Percentiles rank a stretch among this genome's conserved stretches.
Evolutionary conservation across 208 protist species (phyloP).

Genomic region (Wallacemonas rigidus): DNA sequence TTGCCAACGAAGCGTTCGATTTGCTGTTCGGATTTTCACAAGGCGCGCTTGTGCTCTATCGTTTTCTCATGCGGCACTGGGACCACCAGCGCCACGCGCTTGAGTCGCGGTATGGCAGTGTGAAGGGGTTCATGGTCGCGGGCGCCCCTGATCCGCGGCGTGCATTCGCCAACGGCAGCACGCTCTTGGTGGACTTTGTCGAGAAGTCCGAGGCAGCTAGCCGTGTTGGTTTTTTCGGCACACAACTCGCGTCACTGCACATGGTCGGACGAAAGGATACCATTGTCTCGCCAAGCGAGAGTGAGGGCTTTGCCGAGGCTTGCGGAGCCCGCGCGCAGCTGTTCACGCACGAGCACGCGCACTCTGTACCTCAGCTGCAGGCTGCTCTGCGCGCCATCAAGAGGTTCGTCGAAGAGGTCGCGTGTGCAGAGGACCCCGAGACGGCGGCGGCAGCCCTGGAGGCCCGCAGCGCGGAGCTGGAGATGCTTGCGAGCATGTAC

Average conservation of each 20-base stretch:
- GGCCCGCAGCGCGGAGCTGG: constrained; percentile 61
- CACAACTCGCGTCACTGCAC: constrained; percentile 65
- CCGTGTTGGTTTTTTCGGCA: constrained; percentile 32
- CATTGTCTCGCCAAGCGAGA: constrained; percentile 70
- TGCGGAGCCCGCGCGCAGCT: constrained; percentile 49
- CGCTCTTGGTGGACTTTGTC: constrained; percentile 9
- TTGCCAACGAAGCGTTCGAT: constrained; percentile 39
- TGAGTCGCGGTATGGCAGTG: constrained; percentile 20
- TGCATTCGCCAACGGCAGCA: constrained; percentile 28
- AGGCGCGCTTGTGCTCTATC: constrained; percentile 66
- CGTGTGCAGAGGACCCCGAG: not conserved
- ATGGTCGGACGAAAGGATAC: constrained; percentile 74
- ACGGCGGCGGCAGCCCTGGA: constrained; percentile 25
- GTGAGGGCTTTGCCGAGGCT: constrained; percentile 51
- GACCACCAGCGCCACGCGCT: constrained; percentile 13
- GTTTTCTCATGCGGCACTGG: constrained; percentile 58
- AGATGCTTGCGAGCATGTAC: constrained; percentile 81
- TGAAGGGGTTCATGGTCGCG: constrained; percentile 59
- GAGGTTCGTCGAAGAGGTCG: constrained; percentile 34
- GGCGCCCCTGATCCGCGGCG: constrained; percentile 65
- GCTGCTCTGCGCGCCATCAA: constrained; percentile 37
- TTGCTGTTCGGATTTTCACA: constrained; percentile 88
- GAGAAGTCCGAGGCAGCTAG: not conserved
- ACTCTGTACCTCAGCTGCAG: constrained; percentile 76
- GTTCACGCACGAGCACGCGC: constrained; percentile 78